phyloP scores from a whole-genome alignment of 305 asterid species.

The Nicotiana rustica region DNA sequence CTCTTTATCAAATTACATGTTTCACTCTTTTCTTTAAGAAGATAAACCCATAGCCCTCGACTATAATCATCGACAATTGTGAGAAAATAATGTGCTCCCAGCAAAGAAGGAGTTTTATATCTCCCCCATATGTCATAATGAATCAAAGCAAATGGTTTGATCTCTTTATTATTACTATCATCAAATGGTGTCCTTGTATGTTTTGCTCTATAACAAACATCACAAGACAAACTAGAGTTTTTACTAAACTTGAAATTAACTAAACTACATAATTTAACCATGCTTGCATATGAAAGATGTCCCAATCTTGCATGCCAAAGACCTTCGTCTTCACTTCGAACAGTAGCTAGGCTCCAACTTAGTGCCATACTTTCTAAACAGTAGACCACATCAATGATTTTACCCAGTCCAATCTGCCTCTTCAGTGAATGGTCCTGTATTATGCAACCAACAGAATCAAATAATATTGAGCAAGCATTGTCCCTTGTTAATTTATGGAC shows the following conservation, averaged over 20 bases:
- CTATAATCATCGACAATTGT: neutral
- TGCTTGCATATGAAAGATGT: neutral
- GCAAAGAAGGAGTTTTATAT: neutral
- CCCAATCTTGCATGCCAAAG: neutral
- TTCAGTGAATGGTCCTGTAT: neutral
- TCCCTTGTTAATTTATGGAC: neutral
- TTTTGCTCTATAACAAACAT: neutral
- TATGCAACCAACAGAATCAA: neutral
- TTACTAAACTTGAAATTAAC: neutral
- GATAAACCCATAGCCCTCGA: neutral
- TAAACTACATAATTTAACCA: neutral
- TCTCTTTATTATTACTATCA: neutral
- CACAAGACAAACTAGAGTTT: neutral
- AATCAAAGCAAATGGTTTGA: neutral
- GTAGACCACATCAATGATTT: neutral
- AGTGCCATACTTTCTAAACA: neutral
- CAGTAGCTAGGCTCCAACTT: no score
- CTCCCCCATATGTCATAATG: neutral
- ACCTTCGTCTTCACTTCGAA: no score
- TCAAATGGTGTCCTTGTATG: neutral
- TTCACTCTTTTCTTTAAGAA: neutral
- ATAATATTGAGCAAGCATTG: neutral
- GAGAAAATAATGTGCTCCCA: neutral
- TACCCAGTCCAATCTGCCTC: slow-evolving; percentile 8
- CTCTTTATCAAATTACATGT: neutral